Base-by-base conservation (phyloP, 140 eudicot genomes). In the Senecio squalidus region DNA sequence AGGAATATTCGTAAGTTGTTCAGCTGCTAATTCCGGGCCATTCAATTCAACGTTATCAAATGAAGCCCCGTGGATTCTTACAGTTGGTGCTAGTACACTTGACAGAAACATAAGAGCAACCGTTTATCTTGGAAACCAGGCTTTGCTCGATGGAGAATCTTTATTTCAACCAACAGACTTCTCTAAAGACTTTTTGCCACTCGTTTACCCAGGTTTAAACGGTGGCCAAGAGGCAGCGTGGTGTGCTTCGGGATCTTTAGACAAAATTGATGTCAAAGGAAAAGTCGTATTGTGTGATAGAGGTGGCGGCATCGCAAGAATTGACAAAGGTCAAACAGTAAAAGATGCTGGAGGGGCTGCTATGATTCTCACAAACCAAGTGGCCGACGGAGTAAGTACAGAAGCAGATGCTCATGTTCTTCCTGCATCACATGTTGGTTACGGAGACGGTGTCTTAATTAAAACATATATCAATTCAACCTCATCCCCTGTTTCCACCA, bases 31-130 rank as follows among this genome's bases (percentile, higher is more conserved):
- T 53, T 41, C 59, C 0, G 80, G 80, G n/a, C 84, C 84, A 3
- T 9, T 57, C 7, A 69, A 58, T 30, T 30, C 67, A 11, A 10
- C 84, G 0, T 39, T 78, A 25, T 67, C 70, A 34, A 74, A 78
- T 39, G 84, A 69, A 39, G 80, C 84, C 20, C 84, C 84, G 4
- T 74, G 84, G 84, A 78, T 78, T 46, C 74, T 78, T 3, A 78
- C 86, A 0, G 89, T 78, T 28, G 84, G 82, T 39, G 88, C 88
- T 7, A 77, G 84, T 10, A 81, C 78, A 11, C 20, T 74, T 25
- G 88, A 77, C 60, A 66, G 88, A 64, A 74, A 62, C 50, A 69
- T 81, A 30, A 39, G 58, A 26, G 48, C 88, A 24, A 60, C 74
- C 0, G 81, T 69, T 17, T 47, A 5, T 59, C 80, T 81, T 0